Percentiles rank a stretch among this genome's conserved stretches.
phyloP scores from a whole-genome alignment of 1,139 yeast genomes.

The Candida frijolesensis region DNA sequence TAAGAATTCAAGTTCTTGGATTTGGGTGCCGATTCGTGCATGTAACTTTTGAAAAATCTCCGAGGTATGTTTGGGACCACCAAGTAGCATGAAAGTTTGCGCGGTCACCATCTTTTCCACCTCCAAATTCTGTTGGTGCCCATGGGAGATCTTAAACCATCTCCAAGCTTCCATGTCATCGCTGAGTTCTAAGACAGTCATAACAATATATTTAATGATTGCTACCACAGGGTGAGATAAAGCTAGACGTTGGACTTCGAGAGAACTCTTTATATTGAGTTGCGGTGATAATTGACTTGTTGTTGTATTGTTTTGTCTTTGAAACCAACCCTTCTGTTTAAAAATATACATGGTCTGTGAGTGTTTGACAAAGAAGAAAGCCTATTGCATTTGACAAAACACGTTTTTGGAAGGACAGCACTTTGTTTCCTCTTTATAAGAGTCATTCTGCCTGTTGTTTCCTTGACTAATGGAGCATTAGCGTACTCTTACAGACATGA shows the following conservation, averaged over 20 bases:
- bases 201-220: neutral
- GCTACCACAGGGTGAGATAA: neutral
- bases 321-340: too few species aligned
- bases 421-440: too few species aligned
- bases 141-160: neutral
- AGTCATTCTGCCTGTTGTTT: too few species aligned
- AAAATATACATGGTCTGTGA: too few species aligned
- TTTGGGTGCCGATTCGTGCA: neutral
- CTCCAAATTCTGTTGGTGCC: neutral
- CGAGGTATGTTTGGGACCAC: neutral
- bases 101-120: neutral
- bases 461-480: too few species aligned
- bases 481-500: too few species aligned
- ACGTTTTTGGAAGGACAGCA: too few species aligned
- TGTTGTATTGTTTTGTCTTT: neutral
- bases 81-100: neutral
- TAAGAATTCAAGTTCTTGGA: neutral
- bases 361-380: too few species aligned
- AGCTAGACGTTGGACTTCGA: neutral
- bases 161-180: neutral
- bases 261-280: neutral
- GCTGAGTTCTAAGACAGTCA: neutral
- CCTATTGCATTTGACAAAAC: too few species aligned
- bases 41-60: neutral
- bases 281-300: neutral